A percentile compares a stretch with the other conserved stretches of the same genome.
phyloP scores from a whole-genome alignment of 495 filamentous ascomycete genomes.

The Penicilliopsis zonata region DNA sequence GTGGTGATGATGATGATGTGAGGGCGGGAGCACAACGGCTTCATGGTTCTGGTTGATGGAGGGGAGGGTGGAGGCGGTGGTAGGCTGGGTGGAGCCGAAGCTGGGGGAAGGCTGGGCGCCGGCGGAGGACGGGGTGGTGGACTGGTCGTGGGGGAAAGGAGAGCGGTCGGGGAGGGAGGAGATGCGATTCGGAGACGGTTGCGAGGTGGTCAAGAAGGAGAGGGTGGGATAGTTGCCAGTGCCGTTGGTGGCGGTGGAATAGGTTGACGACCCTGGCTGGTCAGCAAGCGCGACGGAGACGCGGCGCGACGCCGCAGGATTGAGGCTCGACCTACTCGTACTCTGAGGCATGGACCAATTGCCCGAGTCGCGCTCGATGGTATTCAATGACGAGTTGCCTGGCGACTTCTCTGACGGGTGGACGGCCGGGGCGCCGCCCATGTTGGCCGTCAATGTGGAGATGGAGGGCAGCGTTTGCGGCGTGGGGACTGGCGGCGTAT shows the following conservation, averaged over 20 bases:
- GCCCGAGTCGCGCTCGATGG: constrained; percentile 37
- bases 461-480: constrained; percentile 38
- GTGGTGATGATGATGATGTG: no score
- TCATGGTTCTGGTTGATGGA: constrained; percentile 42
- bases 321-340: constrained; percentile 24
- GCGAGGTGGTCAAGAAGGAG: constrained; percentile 36
- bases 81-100: constrained; percentile 28
- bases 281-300: constrained; percentile 11
- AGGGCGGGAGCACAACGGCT: no score
- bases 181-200: constrained; percentile 37
- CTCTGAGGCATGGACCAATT: constrained; percentile 42
- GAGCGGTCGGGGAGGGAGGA: constrained; percentile 35
- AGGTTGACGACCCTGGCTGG: constrained; percentile 39
- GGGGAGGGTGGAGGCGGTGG: constrained; percentile 30
- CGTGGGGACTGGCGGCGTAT: constrained; percentile 19
- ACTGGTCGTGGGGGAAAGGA: constrained; percentile 27
- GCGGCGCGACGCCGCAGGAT: constrained; percentile 1
- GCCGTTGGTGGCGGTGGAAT: constrained; percentile 37
- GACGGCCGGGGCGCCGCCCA: constrained; percentile 14
- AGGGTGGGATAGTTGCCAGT: constrained; percentile 38
- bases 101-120: constrained; percentile 33
- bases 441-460: constrained; percentile 33
- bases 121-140: constrained; percentile 31
- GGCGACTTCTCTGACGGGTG: constrained; percentile 30
- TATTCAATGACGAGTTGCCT: constrained; percentile 33